Base-by-base conservation (phyloP, 2,329 filamentous ascomycete species). In the Hypoxylon sp. region DNA sequence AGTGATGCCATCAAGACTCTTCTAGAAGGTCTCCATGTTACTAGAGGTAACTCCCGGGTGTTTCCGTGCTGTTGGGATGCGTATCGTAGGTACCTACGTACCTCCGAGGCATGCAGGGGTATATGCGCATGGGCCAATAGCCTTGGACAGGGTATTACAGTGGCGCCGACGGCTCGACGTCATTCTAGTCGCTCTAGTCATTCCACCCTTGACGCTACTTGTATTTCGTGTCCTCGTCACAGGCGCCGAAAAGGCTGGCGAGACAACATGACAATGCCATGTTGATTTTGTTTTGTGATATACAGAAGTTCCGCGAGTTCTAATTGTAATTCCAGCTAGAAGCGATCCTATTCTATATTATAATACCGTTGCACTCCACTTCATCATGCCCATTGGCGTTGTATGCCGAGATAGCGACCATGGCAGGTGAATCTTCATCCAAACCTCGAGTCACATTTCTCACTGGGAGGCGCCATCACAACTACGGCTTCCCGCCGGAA, bases 401-500 rank as follows among this genome's bases (percentile, higher is more conserved):
- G 7, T 50, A 55, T 54, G 5, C 53, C 57, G 51, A 70, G 55
- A 55, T 50, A 68, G 61, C 68, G 27, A 77, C 51, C 55, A 77
- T 77, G 75, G 66, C 74, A 66, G 61, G 65, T 57, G 70, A 73
- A 66, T 71, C 72, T 56, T 66, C 69, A 57, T 68, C 69, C 17
- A 68, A 66, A 51, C 68, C 64, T 48, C 62, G 71, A 3, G 59
- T 77, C 30, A 63, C 75, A 59, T 73, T 76, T 65, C 55, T 76
- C 40, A 66, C 67, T 33, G 58, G 66, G 27, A 67, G 64, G 40
- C 77, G 66, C 46, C 72, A 80, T 48, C 78, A 79, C 64, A 76
- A 79, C 42, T 89, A 89, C 72, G 90, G 90, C 72, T 90, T 90
- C 76, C 84, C 86, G 4, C 77, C 83, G 44, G 85, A 90, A 71